Base-by-base conservation (phyloP, 176 grass and related monocot genomes). In the Saccharum spontaneum region DNA sequence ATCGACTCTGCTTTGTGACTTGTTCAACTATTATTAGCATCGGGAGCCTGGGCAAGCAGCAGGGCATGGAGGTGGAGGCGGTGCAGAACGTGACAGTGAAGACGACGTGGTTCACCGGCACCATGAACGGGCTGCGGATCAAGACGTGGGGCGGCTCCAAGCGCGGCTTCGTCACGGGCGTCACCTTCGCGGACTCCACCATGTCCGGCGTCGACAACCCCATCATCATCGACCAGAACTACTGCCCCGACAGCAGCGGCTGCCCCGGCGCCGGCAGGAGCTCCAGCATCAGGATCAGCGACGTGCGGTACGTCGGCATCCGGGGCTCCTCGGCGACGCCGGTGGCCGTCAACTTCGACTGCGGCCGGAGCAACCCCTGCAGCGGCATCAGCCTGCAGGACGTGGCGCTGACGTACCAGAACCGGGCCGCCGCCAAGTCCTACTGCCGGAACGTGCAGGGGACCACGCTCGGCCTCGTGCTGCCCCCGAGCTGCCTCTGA, bases 201-300 rank as follows among this genome's bases (percentile, higher is more conserved):
- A 98, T 98, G 97, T 48, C 68, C 65, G 84, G 79, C 60, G 97
- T 96, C 37, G 73, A 86, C 70, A 92, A 96, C 88, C 97, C 97
- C 11, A 98, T 98, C 75, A 95, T 96, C 83, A 95, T 98, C 57
- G 93, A 98, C 71, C 97, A 98, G 43, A 84, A 92, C 45, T 98
- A 98, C 77, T 98, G 93, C 41, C 97, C 97, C 16, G 0, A 24
- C 31, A 68, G 59, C 79, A 24, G 48, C n/a, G 82, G 86, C 26
- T 92, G 89, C 86, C 84, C 89, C 12, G 45, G 89, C 86, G 82
- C 88, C 12, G 44, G 72, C 45, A 9, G 45, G 84, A 95, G 89
- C 60, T 98, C 96, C 5, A 80, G 91, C 1, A 90, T 98, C 87
- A 89, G 89, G 89, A 93, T 98, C 76, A 95, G 87, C 65, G 33